Evolutionary conservation across 2,329 filamentous ascomycete species (phyloP).

Genomic region (Penicillium brasilianum): DNA sequence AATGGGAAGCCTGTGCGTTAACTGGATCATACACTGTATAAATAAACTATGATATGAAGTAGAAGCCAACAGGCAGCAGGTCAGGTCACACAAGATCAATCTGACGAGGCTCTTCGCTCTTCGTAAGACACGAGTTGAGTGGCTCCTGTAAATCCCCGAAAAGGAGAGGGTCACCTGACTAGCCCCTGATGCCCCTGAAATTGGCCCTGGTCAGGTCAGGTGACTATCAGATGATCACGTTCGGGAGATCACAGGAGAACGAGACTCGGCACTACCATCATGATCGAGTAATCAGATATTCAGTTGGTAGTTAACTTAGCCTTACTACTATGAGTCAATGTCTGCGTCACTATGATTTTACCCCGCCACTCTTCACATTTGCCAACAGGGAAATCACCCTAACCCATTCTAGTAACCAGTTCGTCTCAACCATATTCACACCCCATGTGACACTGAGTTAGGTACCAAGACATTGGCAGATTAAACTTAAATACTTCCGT

Average conservation of each 20-base stretch:
- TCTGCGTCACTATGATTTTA: neutral
- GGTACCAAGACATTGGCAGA: neutral
- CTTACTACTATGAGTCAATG: neutral
- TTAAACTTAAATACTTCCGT: neutral
- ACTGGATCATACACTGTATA: neutral
- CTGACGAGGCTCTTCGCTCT: neutral
- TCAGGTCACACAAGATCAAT: neutral
- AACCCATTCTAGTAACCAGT: neutral
- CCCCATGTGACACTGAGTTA: neutral
- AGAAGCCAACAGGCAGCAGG: neutral
- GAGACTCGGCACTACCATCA: neutral
- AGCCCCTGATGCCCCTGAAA: too few species aligned
- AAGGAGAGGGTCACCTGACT: too few species aligned
- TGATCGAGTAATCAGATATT: neutral
- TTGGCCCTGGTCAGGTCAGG: neutral
- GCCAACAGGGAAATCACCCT: neutral
- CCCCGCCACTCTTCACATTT: neutral
- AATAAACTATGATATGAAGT: neutral
- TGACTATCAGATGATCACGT: neutral
- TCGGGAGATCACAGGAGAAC: too few species aligned
- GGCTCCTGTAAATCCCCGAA: neutral
- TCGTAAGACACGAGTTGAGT: neutral
- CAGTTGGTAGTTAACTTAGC: neutral
- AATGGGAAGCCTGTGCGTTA: neutral
- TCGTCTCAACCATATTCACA: conserved; percentile 1